Conservation (phyloP, 1,284 basidiomycete genomes). For the Agroathelia rolfsii region DNA sequence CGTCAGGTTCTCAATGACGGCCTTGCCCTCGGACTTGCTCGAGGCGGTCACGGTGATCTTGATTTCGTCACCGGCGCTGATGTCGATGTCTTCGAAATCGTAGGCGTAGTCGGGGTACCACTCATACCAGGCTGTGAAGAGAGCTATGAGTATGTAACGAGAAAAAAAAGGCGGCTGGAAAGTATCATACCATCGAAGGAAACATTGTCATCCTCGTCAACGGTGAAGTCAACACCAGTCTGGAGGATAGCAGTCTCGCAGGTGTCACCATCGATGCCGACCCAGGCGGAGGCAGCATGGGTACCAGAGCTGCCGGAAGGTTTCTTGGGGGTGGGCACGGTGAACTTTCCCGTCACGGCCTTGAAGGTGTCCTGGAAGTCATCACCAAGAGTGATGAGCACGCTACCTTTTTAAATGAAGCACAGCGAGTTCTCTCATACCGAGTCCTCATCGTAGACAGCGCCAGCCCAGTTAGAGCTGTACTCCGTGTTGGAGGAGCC, state of each 20-base stretch:
- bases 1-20: slow-evolving; percentile 20
- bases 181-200: slow-evolving; percentile 16
- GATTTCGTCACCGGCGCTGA: slow-evolving; percentile 21
- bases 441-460: slow-evolving; percentile 13
- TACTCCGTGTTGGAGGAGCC: slow-evolving; percentile 13
- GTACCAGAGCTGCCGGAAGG: slow-evolving; percentile 17
- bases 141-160: background rate
- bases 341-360: slow-evolving; percentile 22
- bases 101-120: slow-evolving; percentile 26
- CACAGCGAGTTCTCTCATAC: too few relatives aligned
- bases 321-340: slow-evolving; percentile 17
- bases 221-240: slow-evolving; percentile 15
- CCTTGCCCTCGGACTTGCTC: slow-evolving; percentile 18
- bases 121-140: slow-evolving; percentile 26
- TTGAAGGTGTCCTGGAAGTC: slow-evolving; percentile 17
- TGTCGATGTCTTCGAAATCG: slow-evolving; percentile 23
- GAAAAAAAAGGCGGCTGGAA: background rate
- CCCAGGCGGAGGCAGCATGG: slow-evolving; percentile 23
- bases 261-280: slow-evolving; percentile 19
- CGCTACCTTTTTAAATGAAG: too few relatives aligned
- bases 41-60: slow-evolving; percentile 20
- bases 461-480: slow-evolving; percentile 20
- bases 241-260: slow-evolving; percentile 16
- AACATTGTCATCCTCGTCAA: slow-evolving; percentile 11
- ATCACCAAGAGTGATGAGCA: background rate